These are phyloP conservation scores for Neurospora discreta DNA, from an alignment of 495 filamentous ascomycete genomes.

Conservation along the genomic window DNA sequence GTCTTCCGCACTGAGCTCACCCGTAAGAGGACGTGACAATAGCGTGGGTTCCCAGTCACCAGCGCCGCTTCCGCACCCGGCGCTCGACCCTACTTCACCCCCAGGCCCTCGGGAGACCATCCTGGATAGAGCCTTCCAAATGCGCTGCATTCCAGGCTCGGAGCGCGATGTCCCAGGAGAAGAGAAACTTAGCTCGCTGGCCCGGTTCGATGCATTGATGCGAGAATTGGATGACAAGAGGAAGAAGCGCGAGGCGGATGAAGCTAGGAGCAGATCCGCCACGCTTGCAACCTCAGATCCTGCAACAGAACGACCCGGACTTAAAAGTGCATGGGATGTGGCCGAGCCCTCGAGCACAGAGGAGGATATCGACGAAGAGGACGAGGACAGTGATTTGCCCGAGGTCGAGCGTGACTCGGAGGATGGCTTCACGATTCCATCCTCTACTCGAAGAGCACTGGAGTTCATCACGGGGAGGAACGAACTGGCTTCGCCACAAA, in stretches of 20 bases:
- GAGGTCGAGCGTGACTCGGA: conserved; percentile 22
- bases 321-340: conserved; percentile 39
- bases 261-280: conserved; percentile 11
- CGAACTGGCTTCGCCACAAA: conserved; percentile 4
- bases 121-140: conserved; percentile 46
- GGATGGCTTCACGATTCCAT: conserved; percentile 23
- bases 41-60: conserved; percentile 31
- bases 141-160: conserved; percentile 43
- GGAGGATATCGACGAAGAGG: conserved; percentile 25
- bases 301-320: conserved; percentile 2
- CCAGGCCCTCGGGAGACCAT: conserved; percentile 44
- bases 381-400: conserved; percentile 31
- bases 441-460: conserved; percentile 33
- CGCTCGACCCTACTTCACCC: conserved; percentile 27
- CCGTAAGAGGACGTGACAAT: conserved; percentile 25
- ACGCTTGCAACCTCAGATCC: conserved; percentile 1
- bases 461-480: conserved; percentile 38
- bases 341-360: conserved; percentile 23
- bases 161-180: conserved; percentile 34
- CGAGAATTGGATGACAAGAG: conserved; percentile 38
- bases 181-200: conserved; percentile 45
- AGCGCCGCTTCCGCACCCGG: conserved; percentile 16
- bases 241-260: conserved; percentile 20
- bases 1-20: conserved; percentile 40
- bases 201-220: conserved; percentile 50